Evolutionary conservation across 352 stramenopile genomes (phyloP), one percentile per base, ranked within the genome.

Genomic region (Globisporangium uncinulatum): DNA sequence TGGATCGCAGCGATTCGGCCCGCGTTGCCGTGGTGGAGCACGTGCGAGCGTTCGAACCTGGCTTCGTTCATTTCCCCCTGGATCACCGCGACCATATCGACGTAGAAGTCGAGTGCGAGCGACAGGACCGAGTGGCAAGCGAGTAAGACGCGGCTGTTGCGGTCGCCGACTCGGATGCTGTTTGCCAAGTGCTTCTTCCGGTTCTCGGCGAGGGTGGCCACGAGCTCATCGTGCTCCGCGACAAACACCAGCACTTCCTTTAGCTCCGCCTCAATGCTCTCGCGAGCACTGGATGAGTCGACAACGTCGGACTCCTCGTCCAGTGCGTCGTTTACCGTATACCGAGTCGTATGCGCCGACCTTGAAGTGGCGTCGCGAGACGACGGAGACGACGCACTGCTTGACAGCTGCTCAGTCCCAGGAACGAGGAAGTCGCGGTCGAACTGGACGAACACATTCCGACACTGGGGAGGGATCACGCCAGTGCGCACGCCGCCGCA

Each of bases 391-490:
- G 5, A 11, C 15, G 41, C 17, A 6, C 41, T 46, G 17, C 3
- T 11, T 14, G 31, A 24, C 11, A 21, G 39, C 5, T 29, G 29
- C 31, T 24, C 34, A 37, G 19, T 29, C 9, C n/a, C 29, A 0
- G 41, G 19, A 10, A 70, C 3, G 7, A 83, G 51, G 10, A 71
- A 71, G 6, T 81, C 70, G 11, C 56, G 53, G 24, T 84, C 67
- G 39, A 81, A 79, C 0, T 49, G 53, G 6, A 69, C 24, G 10
- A 79, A 72, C 3, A 62, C 58, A 3, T 50, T 74, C 31, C 69
- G 71, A 10, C 64, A 81, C 39, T 70, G 61, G 6, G 66, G 57
- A n/a, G 69, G 71, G 41, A 75, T 67, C 43, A 84, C 65, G 8
- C 71, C 70, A 3, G 64, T 81, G 21, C 71, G 64, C 10, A 79